Evolutionary conservation across 345 rosid genomes (phyloP), one percentile per base, ranked within the genome.

Genomic region (Clarkia xantiana): DNA sequence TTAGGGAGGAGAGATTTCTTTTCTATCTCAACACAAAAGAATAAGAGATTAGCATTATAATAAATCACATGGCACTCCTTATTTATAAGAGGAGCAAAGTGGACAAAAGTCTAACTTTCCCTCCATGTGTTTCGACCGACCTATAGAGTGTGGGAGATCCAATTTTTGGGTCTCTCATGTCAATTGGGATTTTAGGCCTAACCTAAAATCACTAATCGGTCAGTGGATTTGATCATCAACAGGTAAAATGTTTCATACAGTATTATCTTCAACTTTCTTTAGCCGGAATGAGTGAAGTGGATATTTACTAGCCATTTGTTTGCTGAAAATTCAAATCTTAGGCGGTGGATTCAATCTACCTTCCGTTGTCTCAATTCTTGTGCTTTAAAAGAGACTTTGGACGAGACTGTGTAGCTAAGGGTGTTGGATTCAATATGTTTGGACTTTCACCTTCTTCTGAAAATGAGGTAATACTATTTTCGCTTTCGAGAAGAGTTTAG

Each of bases 321-420:
- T 29, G 36, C 36, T 29, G 36, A 7, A 29, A 29, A 29, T 34
- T 15, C 5, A 29, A 13, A 34, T 12, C 9, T 48, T 54, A 83
- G 84, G 70, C 81, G 91, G 44, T 90, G 96, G 97, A 70, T 86
- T 61, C 97, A 90, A 78, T 91, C 91, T 43, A 79, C 75, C 40
- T 86, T 90, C 64, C 64, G 71, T 47, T 52, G 56, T 40, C 29
- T 36, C 9, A 66, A 66, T 57, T 44, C 62, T 59, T n/a, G n/a
- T n/a, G n/a, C 58, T 53, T 49, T 18, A 16, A 55, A 50, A 40
- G 70, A 63, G 54, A 42, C 53, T 49, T 40, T 54, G 3, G 57
- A 75, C 23, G 46, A 56, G 53, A 40, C 52, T 54, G 96, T 71
- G 63, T 83, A 19, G 96, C 94, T 1, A 94, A 82, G 59, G 85